These are phyloP conservation scores for Fusarium robinianum DNA, from an alignment of 2,329 filamentous ascomycete genomes.

Conservation along the genomic window DNA sequence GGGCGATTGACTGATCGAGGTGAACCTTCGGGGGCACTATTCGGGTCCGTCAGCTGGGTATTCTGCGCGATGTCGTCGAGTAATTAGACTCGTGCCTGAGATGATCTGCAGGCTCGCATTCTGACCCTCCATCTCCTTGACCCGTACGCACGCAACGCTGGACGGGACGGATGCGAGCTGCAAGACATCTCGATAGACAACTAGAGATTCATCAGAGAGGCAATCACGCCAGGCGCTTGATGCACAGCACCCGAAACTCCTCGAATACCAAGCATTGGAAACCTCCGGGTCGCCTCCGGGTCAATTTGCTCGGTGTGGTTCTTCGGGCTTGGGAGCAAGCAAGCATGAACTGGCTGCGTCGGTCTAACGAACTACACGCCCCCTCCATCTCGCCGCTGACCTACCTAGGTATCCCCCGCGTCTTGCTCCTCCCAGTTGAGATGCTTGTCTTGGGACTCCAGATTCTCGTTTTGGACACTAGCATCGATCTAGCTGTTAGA, in stretches of 20 bases:
- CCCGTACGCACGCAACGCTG: conserved; percentile 15
- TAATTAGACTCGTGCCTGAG: conserved; percentile 1
- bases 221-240: background rate
- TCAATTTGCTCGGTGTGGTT: too few relatives aligned
- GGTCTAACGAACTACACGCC: conserved; percentile 21
- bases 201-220: conserved; percentile 3
- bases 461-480: conserved; percentile 30
- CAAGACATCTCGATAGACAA: conserved; percentile 19
- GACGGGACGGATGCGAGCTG: conserved; percentile 18
- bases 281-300: conserved; percentile 16
- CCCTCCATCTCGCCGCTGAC: conserved; percentile 16
- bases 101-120: conserved; percentile 27
- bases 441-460: conserved; percentile 20
- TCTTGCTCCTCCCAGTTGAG: conserved; percentile 12
- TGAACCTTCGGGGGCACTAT: too few relatives aligned
- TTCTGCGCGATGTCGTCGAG: background rate
- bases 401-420: conserved; percentile 4
- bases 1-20: too few relatives aligned
- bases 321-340: too few relatives aligned
- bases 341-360: conserved; percentile 26
- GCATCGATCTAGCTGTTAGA: conserved; percentile 31
- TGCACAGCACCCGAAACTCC: conserved; percentile 6
- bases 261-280: conserved; percentile 11
- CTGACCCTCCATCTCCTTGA: conserved; percentile 8
- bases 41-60: conserved; percentile 2